These are phyloP conservation scores for Camellia oleifera DNA, from an alignment of 179 eudicot genomes.

Conservation along the genomic window DNA sequence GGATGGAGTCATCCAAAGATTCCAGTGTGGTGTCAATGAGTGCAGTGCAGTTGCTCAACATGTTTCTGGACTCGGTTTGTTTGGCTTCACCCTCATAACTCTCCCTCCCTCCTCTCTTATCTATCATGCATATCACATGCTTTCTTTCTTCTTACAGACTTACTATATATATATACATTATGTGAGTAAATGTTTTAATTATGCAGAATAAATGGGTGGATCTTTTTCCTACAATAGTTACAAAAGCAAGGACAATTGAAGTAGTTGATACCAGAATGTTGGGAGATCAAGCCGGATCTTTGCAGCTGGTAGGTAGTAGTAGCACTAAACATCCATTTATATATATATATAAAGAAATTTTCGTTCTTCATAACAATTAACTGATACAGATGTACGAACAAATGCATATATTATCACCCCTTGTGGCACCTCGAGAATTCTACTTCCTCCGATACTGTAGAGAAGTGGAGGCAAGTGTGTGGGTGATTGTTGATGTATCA, in stretches of 20 bases:
- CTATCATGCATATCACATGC: too few relatives aligned
- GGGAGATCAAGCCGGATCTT: conserved; percentile 34
- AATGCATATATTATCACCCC: conserved; percentile 50
- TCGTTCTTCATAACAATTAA: neutral
- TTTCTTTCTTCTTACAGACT: neutral
- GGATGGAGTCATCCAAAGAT: conserved; percentile 44
- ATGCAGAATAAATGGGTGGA: conserved; percentile 54
- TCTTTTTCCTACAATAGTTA: conserved; percentile 54
- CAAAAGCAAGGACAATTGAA: conserved; percentile 48
- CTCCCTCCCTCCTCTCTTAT: too few relatives aligned
- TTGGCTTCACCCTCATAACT: neutral
- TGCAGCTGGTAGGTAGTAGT: conserved; percentile 50
- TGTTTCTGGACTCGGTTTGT: conserved; percentile 34
- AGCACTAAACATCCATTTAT: neutral
- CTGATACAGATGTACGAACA: conserved; percentile 53
- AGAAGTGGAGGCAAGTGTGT: conserved; percentile 45
- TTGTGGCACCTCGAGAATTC: conserved; percentile 46
- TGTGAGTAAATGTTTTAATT: conserved; percentile 13
- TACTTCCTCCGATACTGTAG: conserved; percentile 49
- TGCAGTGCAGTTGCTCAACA: conserved; percentile 31
- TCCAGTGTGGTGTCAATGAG: conserved; percentile 35
- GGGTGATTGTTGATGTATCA: conserved; percentile 63
- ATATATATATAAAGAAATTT: neutral
- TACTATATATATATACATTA: neutral
- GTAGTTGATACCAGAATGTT: conserved; percentile 42